phyloP scores from a whole-genome alignment of 2,329 filamentous ascomycete genomes.

The Diaporthe longicolla region DNA sequence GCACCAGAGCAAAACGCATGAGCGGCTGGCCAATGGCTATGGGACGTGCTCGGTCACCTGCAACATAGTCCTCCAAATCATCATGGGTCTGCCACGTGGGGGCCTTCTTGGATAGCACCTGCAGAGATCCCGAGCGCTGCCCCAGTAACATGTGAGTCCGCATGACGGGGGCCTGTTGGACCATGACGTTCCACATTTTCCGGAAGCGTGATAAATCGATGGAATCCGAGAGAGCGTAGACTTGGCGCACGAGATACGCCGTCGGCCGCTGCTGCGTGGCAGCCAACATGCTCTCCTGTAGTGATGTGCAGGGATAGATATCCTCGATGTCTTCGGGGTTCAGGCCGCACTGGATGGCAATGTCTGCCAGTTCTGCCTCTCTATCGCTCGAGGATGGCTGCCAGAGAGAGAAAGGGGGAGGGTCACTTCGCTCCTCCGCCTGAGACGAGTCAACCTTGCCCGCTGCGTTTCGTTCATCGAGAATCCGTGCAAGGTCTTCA shows the following conservation, averaged over 20 bases:
- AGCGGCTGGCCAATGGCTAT: neutral
- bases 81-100: neutral
- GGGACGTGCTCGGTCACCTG: neutral
- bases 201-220: neutral
- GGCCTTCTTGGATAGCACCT: neutral
- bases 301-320: neutral
- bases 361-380: neutral
- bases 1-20: neutral
- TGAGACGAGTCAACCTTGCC: neutral
- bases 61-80: neutral
- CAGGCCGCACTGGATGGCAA: conserved; percentile 2
- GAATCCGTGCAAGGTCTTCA: neutral
- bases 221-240: neutral
- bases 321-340: neutral
- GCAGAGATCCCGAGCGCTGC: neutral
- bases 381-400: neutral
- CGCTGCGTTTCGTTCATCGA: neutral
- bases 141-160: neutral
- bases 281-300: neutral
- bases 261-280: neutral
- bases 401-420: neutral
- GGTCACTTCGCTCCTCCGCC: neutral
- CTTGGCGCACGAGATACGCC: neutral
- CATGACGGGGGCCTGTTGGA: neutral
- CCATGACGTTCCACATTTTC: neutral